Evolutionary conservation across 331 rosid species (phyloP).

Genomic region (Dryas integrifolia): DNA sequence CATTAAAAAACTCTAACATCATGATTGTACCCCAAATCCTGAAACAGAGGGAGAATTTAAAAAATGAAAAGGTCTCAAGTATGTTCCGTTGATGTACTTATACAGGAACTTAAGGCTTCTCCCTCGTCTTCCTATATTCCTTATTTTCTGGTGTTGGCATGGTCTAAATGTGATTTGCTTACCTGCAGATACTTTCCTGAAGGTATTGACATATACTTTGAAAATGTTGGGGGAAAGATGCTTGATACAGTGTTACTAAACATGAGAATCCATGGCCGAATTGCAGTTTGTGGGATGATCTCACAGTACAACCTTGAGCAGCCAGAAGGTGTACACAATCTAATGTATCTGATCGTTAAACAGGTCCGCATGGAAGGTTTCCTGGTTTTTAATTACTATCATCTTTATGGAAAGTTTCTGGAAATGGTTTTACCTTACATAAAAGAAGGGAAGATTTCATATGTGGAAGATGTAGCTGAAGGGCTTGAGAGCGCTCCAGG

Average conservation of each 20-base stretch:
- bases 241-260: constrained; percentile 29
- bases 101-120: background rate
- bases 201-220: constrained; percentile 34
- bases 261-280: constrained; percentile 25
- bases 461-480: constrained; percentile 25
- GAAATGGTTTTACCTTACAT: constrained; percentile 21
- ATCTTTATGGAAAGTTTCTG: constrained; percentile 17
- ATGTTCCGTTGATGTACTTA: background rate
- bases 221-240: constrained; percentile 37
- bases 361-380: constrained; percentile 18
- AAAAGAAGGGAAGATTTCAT: constrained; percentile 15
- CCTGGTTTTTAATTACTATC: constrained; percentile 6
- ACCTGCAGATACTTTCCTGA: constrained; percentile 23
- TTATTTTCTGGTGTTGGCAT: background rate
- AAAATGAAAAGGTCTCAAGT: background rate
- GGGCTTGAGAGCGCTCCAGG: constrained; percentile 25
- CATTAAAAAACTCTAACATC: background rate
- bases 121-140: background rate
- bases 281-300: constrained; percentile 34
- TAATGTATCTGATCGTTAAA: background rate
- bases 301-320: constrained; percentile 33
- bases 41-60: background rate
- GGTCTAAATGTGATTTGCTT: background rate
- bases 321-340: constrained; percentile 25
- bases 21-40: background rate